Evolutionary conservation across 306 rosid genomes (phyloP), one percentile per base, ranked within the genome.

Genomic region (Vigna trinervia): DNA sequence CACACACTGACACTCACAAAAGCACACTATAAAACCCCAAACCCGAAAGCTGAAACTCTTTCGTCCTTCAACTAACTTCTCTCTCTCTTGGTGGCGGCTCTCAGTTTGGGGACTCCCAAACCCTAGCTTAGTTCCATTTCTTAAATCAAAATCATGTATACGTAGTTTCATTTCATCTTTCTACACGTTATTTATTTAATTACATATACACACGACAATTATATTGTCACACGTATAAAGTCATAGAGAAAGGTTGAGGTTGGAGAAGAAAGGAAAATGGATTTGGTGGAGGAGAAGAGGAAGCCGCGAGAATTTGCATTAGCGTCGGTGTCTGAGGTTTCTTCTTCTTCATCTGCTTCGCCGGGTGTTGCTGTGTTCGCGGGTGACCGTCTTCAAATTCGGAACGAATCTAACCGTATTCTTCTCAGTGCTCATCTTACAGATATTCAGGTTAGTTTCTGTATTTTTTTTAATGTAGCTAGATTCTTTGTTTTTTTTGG

Each of bases 81-180:
- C 41, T 22, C 39, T 48, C 77, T 83, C 23, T 79, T 95, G 91
- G 30, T 79, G 97, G 92, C 93, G 96, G 96, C 96, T 89, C 82
- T 53, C 22, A 19, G 41, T 28, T 81, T 22, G 23, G 23, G 23
- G 23, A 22, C 64, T 12, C 76, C 34, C 22, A 88, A 92, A 93
- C 96, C 97, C 97, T 90, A 93, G 73, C 76, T 86, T 90, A 90
- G 68, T 78, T 86, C 66, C 69, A 28, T 20, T 12, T 3, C 0
- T 11, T 3, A 22, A 26, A 23, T 58, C 71, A 9, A 6, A 38
- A 8, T 15, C 6, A 50, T 20, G 6, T 4, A 46, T 8, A 47
- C 20, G 0, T 45, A 47, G 2, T 28, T 47, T 46, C 66, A 48
- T 34, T 22, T 71, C 68, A 51, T 60, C 28, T 15, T 36, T 9